Percentiles rank a stretch among this genome's conserved stretches.
These are phyloP conservation scores for Tulasnella sp. DNA, from an alignment of 768 basidiomycete genomes.

Conservation along the genomic window DNA sequence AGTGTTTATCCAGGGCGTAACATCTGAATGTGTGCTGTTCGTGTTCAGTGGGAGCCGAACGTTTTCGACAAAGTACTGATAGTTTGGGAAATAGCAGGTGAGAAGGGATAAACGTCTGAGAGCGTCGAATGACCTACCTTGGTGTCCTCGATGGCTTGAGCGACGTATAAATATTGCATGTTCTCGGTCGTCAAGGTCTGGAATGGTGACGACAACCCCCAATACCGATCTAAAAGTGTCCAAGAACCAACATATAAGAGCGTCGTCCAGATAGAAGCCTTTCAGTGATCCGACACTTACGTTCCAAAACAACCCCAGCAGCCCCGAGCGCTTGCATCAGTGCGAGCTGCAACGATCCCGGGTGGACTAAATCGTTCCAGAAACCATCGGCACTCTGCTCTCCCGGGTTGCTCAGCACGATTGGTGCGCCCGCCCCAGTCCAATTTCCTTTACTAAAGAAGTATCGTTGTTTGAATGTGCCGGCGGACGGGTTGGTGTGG, in stretches of 20 bases:
- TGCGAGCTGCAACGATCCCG: background rate
- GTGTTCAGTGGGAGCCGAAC: constrained; percentile 1
- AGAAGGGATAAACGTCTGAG: background rate
- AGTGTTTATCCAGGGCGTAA: background rate
- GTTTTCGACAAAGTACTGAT: constrained; percentile 13
- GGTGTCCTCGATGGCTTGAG: background rate
- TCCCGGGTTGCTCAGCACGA: constrained; percentile 12
- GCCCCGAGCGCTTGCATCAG: constrained; percentile 10
- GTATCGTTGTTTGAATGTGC: constrained; percentile 19
- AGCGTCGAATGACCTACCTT: background rate
- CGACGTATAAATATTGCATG: background rate
- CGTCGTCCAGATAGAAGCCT: background rate
- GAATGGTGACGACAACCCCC: constrained; percentile 8
- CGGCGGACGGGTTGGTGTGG: constrained; percentile 15
- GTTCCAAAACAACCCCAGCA: constrained; percentile 14
- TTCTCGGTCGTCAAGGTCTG: background rate
- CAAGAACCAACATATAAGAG: background rate
- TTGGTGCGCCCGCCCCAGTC: constrained; percentile 3
- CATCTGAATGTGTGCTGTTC: background rate
- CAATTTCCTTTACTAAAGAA: constrained; percentile 7
- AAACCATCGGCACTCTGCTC: constrained; percentile 11
- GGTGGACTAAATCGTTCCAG: background rate
- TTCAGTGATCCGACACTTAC: background rate
- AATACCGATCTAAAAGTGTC: constrained; percentile 8
- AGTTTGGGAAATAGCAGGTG: background rate